Conservation (phyloP, 345 rosid species). For the Lepidium sativum region DNA sequence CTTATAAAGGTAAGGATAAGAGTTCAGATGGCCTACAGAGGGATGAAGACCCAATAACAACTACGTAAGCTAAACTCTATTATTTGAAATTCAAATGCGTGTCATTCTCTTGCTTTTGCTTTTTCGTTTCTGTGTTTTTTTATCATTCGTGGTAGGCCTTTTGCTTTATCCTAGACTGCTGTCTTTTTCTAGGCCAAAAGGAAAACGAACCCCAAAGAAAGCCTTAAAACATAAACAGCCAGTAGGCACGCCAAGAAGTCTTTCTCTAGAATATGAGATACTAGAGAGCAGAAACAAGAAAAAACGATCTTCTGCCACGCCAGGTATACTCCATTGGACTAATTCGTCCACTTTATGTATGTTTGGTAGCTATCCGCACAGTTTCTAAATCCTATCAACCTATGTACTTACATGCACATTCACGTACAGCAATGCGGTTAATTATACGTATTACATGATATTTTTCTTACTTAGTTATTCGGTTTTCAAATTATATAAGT, state of each 20-base stretch:
- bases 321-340: conserved; percentile 33
- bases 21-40: conserved; percentile 27
- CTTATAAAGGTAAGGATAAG: conserved; percentile 41
- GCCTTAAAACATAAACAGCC: conserved; percentile 25
- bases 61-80: conserved; percentile 43
- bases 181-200: conserved; percentile 44
- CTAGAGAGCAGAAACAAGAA: conserved; percentile 41
- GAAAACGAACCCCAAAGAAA: conserved; percentile 85
- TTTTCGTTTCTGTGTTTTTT: neutral
- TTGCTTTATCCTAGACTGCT: neutral
- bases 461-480: neutral
- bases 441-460: neutral
- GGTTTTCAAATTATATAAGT: conserved; percentile 33
- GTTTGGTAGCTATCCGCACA: neutral
- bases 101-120: neutral
- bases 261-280: conserved; percentile 31
- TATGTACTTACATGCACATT: neutral
- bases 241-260: conserved; percentile 29
- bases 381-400: neutral
- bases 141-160: neutral
- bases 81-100: neutral
- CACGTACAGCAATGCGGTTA: neutral
- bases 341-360: neutral
- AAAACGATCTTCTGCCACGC: conserved; percentile 27
- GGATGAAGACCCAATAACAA: conserved; percentile 38